These are phyloP conservation scores for Bjerkandera adusta DNA, from an alignment of 1,284 basidiomycete genomes.

Conservation along the genomic window DNA sequence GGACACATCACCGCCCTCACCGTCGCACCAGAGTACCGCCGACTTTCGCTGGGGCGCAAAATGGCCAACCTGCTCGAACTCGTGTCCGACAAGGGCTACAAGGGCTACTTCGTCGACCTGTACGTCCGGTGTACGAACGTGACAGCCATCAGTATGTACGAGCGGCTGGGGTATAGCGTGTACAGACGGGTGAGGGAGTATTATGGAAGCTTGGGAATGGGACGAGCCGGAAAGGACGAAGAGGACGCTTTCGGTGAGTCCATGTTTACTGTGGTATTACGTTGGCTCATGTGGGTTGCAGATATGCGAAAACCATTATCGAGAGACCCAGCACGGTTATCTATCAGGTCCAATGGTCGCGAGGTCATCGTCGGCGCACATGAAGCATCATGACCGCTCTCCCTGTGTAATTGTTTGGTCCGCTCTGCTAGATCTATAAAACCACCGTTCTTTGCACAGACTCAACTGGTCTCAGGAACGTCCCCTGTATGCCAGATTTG, in stretches of 20 bases:
- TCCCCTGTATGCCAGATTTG: too few species aligned
- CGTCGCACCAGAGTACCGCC: slow-evolving; percentile 89
- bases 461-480: too few species aligned
- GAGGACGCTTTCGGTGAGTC: slow-evolving; percentile 88
- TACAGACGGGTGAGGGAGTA: slow-evolving; percentile 85
- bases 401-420: background rate
- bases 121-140: slow-evolving; percentile 84
- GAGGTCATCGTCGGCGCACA: slow-evolving; percentile 9
- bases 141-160: slow-evolving; percentile 83
- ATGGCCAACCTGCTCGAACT: slow-evolving; percentile 83
- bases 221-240: slow-evolving; percentile 72
- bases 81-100: slow-evolving; percentile 75
- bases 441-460: too few species aligned
- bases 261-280: background rate
- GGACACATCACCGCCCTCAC: slow-evolving; percentile 91
- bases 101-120: slow-evolving; percentile 86
- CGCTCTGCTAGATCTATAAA: background rate
- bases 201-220: slow-evolving; percentile 74
- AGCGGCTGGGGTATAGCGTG: slow-evolving; percentile 83
- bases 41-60: slow-evolving; percentile 76
- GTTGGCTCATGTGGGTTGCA: background rate
- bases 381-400: slow-evolving; percentile 6
- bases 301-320: slow-evolving; percentile 13
- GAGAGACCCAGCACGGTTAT: slow-evolving; percentile 8
- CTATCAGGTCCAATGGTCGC: slow-evolving; percentile 9